These are phyloP conservation scores for Penicillium canariense DNA, from an alignment of 495 filamentous ascomycete species.

Conservation along the genomic window DNA sequence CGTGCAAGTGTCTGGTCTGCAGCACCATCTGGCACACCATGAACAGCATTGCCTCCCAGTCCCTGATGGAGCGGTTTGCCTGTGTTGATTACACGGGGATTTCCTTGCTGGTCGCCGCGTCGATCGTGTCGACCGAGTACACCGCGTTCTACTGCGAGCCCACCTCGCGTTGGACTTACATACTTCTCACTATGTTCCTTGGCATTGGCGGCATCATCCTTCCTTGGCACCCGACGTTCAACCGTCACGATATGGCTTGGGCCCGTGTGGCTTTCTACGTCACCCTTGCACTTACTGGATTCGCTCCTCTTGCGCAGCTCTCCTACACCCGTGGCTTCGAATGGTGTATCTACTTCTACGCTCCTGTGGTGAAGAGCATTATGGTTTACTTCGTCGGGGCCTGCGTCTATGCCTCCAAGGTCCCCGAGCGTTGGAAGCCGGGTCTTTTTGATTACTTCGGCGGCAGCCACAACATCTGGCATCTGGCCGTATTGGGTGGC, in stretches of 20 bases:
- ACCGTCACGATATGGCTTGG: constrained; percentile 89
- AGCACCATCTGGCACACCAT: constrained; percentile 97
- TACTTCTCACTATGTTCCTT: constrained; percentile 73
- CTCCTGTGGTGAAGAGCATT: constrained; percentile 80
- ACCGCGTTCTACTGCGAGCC: constrained; percentile 99
- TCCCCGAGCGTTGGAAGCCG: constrained; percentile 90
- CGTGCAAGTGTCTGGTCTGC: constrained; percentile 93
- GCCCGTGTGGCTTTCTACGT: constrained; percentile 89
- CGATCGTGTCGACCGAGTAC: constrained; percentile 98
- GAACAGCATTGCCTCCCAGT: constrained; percentile 88
- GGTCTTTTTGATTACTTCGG: constrained; percentile 94
- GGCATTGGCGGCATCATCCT: constrained; percentile 87
- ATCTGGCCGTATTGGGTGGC: constrained; percentile 91
- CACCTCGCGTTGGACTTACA: constrained; percentile 80
- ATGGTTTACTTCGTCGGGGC: constrained; percentile 84
- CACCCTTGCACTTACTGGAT: constrained; percentile 83
- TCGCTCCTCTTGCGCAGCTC: constrained; percentile 83
- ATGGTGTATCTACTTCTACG: constrained; percentile 83
- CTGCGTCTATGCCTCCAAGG: constrained; percentile 84
- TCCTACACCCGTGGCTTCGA: constrained; percentile 67
- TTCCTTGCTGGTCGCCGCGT: constrained; percentile 90
- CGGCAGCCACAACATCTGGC: constrained; percentile 96
- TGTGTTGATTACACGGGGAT: constrained; percentile 99
- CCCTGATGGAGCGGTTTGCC: constrained; percentile 89
- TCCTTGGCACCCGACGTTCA: constrained; percentile 96